A percentile compares a stretch with the other conserved stretches of the same genome.
These are phyloP conservation scores for Pseudohalonectria lignicola DNA, from an alignment of 2,329 filamentous ascomycete genomes.

Conservation along the genomic window DNA sequence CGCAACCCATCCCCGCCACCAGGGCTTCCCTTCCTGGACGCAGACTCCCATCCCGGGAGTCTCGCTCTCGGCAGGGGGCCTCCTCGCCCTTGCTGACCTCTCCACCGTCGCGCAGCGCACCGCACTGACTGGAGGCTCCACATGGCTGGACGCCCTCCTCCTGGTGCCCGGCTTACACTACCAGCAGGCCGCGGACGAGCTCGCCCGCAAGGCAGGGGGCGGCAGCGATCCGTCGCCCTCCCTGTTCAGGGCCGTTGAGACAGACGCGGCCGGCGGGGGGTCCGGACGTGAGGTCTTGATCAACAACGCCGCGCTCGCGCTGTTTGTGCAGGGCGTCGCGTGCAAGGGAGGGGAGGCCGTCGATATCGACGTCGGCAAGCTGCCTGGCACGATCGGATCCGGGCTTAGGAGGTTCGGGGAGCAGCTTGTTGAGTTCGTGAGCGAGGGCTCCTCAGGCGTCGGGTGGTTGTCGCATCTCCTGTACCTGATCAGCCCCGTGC, in stretches of 20 bases:
- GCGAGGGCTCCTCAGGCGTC: slow-evolving; percentile 19
- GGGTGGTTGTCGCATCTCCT: slow-evolving; percentile 36
- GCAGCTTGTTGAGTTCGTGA: slow-evolving; percentile 15
- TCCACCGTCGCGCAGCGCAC: slow-evolving; percentile 44
- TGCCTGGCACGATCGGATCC: slow-evolving; percentile 20
- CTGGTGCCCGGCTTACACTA: slow-evolving; percentile 51
- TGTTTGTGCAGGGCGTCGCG: slow-evolving; percentile 43
- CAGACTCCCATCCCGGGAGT: slow-evolving; percentile 32
- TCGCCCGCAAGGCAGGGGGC: slow-evolving; percentile 29
- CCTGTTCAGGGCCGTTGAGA: slow-evolving; percentile 23
- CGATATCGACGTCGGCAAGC: slow-evolving; percentile 44
- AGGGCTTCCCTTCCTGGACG: slow-evolving; percentile 27
- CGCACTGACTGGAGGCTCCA: slow-evolving; percentile 42
- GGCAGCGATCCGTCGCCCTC: slow-evolving; percentile 12
- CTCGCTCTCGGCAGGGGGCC: slow-evolving; percentile 37
- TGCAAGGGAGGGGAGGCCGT: slow-evolving; percentile 33
- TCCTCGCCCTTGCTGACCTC: slow-evolving; percentile 49
- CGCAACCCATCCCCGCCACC: no score
- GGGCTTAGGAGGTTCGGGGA: no score
- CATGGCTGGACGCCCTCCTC: slow-evolving; percentile 43
- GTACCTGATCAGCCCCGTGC: slow-evolving; percentile 33
- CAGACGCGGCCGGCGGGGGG: no score
- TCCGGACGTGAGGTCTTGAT: no score
- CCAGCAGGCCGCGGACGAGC: slow-evolving; percentile 42
- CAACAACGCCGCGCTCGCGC: slow-evolving; percentile 41